Base-by-base conservation (phyloP, 305 asterid species). In the Rubia tinctorum region DNA sequence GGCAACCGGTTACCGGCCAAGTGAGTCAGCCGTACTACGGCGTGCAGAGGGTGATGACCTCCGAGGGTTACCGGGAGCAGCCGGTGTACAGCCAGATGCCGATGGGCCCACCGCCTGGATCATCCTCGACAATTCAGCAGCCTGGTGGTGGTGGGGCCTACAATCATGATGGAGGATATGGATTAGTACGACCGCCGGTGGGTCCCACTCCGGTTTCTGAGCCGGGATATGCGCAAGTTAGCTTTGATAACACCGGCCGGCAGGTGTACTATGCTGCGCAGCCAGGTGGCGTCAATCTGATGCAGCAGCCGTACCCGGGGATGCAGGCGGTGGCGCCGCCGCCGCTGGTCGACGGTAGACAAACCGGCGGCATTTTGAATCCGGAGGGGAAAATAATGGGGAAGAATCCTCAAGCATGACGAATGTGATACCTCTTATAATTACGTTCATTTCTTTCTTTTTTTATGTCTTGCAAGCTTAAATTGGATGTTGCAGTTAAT, bases 21-120 rank as follows among this genome's bases (percentile, higher is more conserved):
- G 69, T 75, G 22, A 47, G 66, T 55, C 86, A 83, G 55, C 76
- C 79, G 4, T 80, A 71, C 71, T 80, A 80, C 40, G 86, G 86
- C 43, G 74, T 83, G 72, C 84, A 73, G 39, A 73, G 86, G 18
- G 23, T 82, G 68, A 69, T 82, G 68, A 69, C 75, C 8, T 79
- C 84, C 6, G 86, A 80, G 45, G 80, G 74, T 66, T 77, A 75
- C 79, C 72, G 86, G 58, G 86, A 80, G 14, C 84, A 83, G 71
- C 77, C 75, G 60, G 68, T 78, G 34, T 83, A 72, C 44, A 79
- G 76, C 23, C 64, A 74, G 66, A 64, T 75, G 75, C 64, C 72
- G 66, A 68, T 75, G 75, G 80, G 69, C 68, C 82, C 71, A 43
- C 75, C 71, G 27, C 75, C 75, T 9, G 73, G 37, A 18, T 71